Conservation (phyloP, 176 grass and related monocot species). For the Oryza coarctata region DNA sequence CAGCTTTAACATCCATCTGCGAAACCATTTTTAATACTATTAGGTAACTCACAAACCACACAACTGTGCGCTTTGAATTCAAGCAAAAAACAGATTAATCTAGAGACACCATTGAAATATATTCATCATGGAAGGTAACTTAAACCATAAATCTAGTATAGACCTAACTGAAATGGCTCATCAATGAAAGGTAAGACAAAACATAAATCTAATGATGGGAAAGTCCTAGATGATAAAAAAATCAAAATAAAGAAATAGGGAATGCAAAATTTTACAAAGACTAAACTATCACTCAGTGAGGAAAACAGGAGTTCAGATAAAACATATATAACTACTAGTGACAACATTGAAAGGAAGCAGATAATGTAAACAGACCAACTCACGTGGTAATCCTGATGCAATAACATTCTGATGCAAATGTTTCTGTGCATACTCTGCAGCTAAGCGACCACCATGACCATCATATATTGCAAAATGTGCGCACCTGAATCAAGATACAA, state of each 20-base stretch:
- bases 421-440: conserved; percentile 74
- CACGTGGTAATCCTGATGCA: conserved; percentile 96
- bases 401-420: conserved; percentile 83
- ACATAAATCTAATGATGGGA: neutral
- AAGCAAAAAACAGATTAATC: neutral
- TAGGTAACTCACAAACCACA: conserved; percentile 13
- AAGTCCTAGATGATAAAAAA: neutral
- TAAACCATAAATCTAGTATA: neutral
- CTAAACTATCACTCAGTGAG: neutral
- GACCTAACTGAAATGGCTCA: neutral
- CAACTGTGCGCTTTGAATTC: neutral
- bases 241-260: neutral
- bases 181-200: neutral
- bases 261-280: neutral
- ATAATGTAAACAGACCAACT: conserved; percentile 91
- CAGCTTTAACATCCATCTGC: conserved; percentile 87
- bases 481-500: conserved; percentile 44
- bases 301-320: neutral
- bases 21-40: conserved; percentile 29
- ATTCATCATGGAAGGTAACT: neutral
- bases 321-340: neutral
- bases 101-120: conserved; percentile 2
- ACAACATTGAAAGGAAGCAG: conserved; percentile 30
- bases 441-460: conserved; percentile 78
- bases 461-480: conserved; percentile 90